Conservation (phyloP, 2,329 filamentous ascomycete species). For the Thermoascus crustaceus region DNA sequence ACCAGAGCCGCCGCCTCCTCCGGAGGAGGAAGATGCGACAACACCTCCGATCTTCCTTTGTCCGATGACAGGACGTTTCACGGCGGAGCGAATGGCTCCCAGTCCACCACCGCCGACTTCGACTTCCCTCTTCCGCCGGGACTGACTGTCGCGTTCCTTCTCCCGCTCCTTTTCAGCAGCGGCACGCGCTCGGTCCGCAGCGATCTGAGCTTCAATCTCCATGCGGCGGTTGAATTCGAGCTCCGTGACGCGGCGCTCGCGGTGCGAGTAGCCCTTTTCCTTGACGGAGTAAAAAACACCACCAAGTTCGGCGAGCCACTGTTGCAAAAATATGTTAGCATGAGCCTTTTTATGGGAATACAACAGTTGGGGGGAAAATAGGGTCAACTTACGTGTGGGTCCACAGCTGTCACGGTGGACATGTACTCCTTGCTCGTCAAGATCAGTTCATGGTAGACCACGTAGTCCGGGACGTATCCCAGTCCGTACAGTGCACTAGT, state of each 20-base stretch:
- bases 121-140: constrained; percentile 27
- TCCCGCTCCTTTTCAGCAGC: constrained; percentile 33
- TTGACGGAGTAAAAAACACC: constrained; percentile 97
- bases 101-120: constrained; percentile 20
- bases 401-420: constrained; percentile 90
- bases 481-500: constrained; percentile 88
- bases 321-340: constrained; percentile 4
- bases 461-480: constrained; percentile 91
- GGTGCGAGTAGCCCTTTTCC: constrained; percentile 88
- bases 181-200: constrained; percentile 63
- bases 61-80: constrained; percentile 25
- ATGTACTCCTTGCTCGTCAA: constrained; percentile 97
- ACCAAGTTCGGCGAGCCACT: constrained; percentile 89
- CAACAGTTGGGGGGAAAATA: neutral
- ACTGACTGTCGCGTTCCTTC: constrained; percentile 26
- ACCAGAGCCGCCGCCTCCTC: constrained; percentile 10
- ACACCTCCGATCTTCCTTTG: constrained; percentile 22
- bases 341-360: neutral
- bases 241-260: constrained; percentile 80
- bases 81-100: constrained; percentile 15
- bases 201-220: constrained; percentile 91
- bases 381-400: constrained; percentile 57
- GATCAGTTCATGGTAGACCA: constrained; percentile 96
- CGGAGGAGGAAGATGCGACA: constrained; percentile 22
- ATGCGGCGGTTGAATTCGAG: constrained; percentile 86